Conservation (phyloP, 805 yeast species). For the Ogataea zsoltii region DNA sequence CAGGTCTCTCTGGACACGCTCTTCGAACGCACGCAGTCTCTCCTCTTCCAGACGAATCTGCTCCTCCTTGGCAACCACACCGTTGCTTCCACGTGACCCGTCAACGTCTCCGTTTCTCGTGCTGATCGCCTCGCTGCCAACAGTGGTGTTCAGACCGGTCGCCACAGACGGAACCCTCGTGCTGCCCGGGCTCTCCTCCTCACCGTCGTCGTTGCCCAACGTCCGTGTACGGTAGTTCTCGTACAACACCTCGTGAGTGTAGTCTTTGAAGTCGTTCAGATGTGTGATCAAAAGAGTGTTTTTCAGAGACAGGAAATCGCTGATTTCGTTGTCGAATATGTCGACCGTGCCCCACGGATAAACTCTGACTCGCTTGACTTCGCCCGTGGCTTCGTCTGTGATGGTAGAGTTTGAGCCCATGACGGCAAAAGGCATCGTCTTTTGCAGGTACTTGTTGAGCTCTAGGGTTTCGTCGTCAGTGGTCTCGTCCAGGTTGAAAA, state of each 20-base stretch:
- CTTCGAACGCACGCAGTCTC: conserved; percentile 81
- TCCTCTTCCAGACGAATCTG: conserved; percentile 89
- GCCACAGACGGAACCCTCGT: conserved; percentile 18
- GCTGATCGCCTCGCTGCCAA: conserved; percentile 5
- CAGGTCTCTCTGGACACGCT: conserved; percentile 84
- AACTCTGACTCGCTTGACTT: conserved; percentile 47
- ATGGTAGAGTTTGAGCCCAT: conserved; percentile 53
- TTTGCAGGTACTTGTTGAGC: conserved; percentile 41
- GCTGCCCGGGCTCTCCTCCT: conserved; percentile 8
- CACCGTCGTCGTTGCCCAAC: conserved; percentile 22
- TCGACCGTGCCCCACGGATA: conserved; percentile 71
- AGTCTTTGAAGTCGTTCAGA: conserved; percentile 83
- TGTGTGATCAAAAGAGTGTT: conserved; percentile 81
- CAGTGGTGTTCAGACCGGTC: conserved; percentile 6
- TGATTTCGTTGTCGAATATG: conserved; percentile 62
- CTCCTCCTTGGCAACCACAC: conserved; percentile 61
- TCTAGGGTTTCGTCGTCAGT: conserved; percentile 34
- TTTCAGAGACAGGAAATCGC: conserved; percentile 79
- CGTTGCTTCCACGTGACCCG: neutral
- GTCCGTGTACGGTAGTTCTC: conserved; percentile 84
- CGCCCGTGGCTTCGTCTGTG: conserved; percentile 38
- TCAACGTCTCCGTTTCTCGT: conserved; percentile 2
- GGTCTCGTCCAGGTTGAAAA: conserved; percentile 33
- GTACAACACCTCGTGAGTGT: conserved; percentile 82
- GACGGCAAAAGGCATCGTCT: conserved; percentile 62